phyloP scores from a whole-genome alignment of 2,329 filamentous ascomycete genomes.

The Ascochyta viciae-villosae region DNA sequence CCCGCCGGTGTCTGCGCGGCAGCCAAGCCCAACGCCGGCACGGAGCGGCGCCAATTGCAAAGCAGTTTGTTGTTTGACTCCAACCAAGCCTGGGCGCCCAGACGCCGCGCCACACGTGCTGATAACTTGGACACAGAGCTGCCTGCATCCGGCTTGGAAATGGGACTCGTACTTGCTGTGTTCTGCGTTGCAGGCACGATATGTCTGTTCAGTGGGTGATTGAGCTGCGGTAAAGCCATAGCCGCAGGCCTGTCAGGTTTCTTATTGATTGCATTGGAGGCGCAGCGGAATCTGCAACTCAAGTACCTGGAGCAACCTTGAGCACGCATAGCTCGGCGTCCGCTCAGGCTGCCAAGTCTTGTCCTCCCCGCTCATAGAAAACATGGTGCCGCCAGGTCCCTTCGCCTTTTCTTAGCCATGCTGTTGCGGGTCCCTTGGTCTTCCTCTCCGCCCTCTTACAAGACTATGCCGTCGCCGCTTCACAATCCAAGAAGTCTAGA shows the following conservation, averaged over 20 bases:
- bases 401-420: conserved; percentile 19
- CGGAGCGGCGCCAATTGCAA: conserved; percentile 19
- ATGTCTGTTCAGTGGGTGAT: neutral
- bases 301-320: conserved; percentile 11
- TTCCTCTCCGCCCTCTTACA: conserved; percentile 25
- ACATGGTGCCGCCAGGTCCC: conserved; percentile 30
- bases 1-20: conserved; percentile 5
- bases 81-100: conserved; percentile 24
- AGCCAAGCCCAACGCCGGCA: conserved; percentile 13
- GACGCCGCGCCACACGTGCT: conserved; percentile 25
- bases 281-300: conserved; percentile 11
- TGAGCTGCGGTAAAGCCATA: conserved; percentile 11
- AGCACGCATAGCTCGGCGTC: conserved; percentile 12
- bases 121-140: conserved; percentile 13
- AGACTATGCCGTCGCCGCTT: conserved; percentile 17
- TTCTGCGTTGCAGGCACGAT: neutral
- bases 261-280: conserved; percentile 12
- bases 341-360: conserved; percentile 39
- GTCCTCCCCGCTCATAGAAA: conserved; percentile 39
- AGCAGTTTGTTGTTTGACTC: conserved; percentile 16
- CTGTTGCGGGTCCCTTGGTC: conserved; percentile 16
- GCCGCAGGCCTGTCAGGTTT: conserved; percentile 1
- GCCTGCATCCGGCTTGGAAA: conserved; percentile 24
- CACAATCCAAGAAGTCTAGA: neutral
- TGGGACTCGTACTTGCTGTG: neutral